Evolutionary conservation across 768 basidiomycete genomes (phyloP), one percentile per base, ranked within the genome.

Genomic region (Lepiota venenata): DNA sequence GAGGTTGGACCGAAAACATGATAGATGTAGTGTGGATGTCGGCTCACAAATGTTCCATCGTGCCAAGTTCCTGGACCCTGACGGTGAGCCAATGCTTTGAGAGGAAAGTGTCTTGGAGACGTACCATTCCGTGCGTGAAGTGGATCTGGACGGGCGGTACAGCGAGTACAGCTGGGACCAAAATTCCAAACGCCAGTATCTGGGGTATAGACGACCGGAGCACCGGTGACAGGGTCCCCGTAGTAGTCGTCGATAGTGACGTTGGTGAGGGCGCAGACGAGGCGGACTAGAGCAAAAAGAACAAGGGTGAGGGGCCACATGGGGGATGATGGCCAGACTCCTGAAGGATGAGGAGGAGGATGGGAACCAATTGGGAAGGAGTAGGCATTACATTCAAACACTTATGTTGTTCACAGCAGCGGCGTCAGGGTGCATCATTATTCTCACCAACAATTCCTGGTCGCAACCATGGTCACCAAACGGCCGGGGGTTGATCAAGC

Each of bases 371-470:
- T 32, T 18, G 22, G 20, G 16, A 54, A 54, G 37, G 37, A 48
- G 47, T n/a, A 48, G 47, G 5, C 11, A 25, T 25, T 25, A 25
- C 32, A 32, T 32, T 32, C 32, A 32, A 32, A 32, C 32, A 32
- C 32, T 32, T 32, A 32, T 32, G 32, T 32, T 32, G 25, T 47
- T 6, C 12, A 35, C 21, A 12, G 32, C 25, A 39, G 45, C 52
- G 16, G 38, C 37, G 43, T 41, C 22, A 39, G 44, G 32, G 44
- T 39, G 32, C 25, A 54, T 54, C 44, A 41, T 22, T 41, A 8
- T 54, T 54, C 52, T 47, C 52, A 54, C 52, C 52, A 52, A 44
- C 50, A 44, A 38, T 38, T 53, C 38, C 21, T 40, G 36, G 29
- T 12, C 21, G 52, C 52, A 54, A 54, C 52, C 52, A 47, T 54